A percentile compares a stretch with the other conserved stretches of the same genome.
Conservation (phyloP, 352 stramenopile species). For the Blastocystis sp. region DNA sequence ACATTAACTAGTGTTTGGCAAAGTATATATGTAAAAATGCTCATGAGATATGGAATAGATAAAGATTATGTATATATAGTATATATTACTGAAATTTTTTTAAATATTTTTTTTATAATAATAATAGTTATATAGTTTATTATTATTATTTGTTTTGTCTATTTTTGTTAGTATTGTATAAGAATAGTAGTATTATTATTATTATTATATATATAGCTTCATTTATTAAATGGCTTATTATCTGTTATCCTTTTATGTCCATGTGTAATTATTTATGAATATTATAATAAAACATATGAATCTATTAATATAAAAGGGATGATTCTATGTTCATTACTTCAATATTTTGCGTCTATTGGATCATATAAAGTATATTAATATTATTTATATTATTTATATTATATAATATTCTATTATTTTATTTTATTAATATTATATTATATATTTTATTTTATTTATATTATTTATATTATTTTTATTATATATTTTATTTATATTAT, state of each 20-base stretch:
- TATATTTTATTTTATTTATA: too few relatives aligned
- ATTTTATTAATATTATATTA: too few relatives aligned
- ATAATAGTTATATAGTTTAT: too few relatives aligned
- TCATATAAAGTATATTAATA: conserved; percentile 4
- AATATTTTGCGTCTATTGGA: conserved; percentile 18
- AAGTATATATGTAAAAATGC: conserved; percentile 29
- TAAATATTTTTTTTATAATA: too few relatives aligned
- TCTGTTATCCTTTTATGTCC: conserved; percentile 4
- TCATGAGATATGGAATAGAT: conserved; percentile 17
- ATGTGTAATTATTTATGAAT: conserved; percentile 1
- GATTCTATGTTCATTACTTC: conserved; percentile 6
- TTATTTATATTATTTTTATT: too few relatives aligned
- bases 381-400: too few relatives aligned
- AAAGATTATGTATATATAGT: conserved; percentile 25
- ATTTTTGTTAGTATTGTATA: too few relatives aligned
- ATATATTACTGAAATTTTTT: too few relatives aligned
- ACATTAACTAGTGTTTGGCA: conserved; percentile 20
- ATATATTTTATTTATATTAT: too few relatives aligned
- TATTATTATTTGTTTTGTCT: too few relatives aligned
- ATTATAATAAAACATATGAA: not conserved
- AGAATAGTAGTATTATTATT: too few relatives aligned
- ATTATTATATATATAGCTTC: conserved; percentile 1
- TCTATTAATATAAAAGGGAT: not conserved
- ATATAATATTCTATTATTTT: too few relatives aligned
- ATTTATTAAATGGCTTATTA: conserved; percentile 17